Percentiles rank a stretch among this genome's conserved stretches.
phyloP scores from a whole-genome alignment of 2,329 filamentous ascomycete species.

The Metarhizium guizhouense region DNA sequence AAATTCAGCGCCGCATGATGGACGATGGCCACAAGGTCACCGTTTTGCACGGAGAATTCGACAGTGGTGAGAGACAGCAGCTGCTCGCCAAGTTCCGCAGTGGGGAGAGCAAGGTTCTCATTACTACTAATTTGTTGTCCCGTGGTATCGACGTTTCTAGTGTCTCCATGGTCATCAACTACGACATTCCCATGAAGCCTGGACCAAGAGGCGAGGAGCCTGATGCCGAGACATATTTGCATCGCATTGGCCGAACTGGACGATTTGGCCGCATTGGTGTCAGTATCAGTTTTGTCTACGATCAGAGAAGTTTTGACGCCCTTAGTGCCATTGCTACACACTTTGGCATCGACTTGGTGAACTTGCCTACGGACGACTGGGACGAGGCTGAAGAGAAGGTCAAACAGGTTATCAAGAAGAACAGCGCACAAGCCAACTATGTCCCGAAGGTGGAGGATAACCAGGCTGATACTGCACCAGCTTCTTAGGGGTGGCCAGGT shows the following conservation, averaged over 20 bases:
- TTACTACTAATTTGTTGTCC: slow-evolving; percentile 93
- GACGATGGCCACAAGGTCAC: slow-evolving; percentile 87
- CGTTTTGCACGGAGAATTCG: slow-evolving; percentile 79
- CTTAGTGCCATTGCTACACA: slow-evolving; percentile 71
- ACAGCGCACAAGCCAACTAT: slow-evolving; percentile 47
- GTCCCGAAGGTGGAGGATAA: slow-evolving; percentile 36
- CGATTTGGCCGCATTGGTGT: slow-evolving; percentile 95
- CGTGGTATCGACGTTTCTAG: slow-evolving; percentile 88
- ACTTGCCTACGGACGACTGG: slow-evolving; percentile 81
- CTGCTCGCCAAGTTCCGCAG: slow-evolving; percentile 81
- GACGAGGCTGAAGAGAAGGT: slow-evolving; percentile 78
- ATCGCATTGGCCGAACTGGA: slow-evolving; percentile 94
- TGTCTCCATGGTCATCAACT: slow-evolving; percentile 98
- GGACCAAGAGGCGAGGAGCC: slow-evolving; percentile 62
- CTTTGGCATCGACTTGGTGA: slow-evolving; percentile 73
- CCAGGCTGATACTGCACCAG: slow-evolving; percentile 14
- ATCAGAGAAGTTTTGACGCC: slow-evolving; percentile 70
- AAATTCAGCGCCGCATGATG: slow-evolving; percentile 80
- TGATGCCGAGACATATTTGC: slow-evolving; percentile 91
- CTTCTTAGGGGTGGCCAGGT: slow-evolving; percentile 19
- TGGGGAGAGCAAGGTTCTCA: slow-evolving; percentile 87
- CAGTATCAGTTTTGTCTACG: slow-evolving; percentile 88
- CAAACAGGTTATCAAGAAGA: slow-evolving; percentile 70
- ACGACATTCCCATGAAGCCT: slow-evolving; percentile 67
- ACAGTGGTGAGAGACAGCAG: slow-evolving; percentile 72